These are phyloP conservation scores for Xylariomycetidae sp. DNA, from an alignment of 2,329 filamentous ascomycete genomes.

Conservation along the genomic window DNA sequence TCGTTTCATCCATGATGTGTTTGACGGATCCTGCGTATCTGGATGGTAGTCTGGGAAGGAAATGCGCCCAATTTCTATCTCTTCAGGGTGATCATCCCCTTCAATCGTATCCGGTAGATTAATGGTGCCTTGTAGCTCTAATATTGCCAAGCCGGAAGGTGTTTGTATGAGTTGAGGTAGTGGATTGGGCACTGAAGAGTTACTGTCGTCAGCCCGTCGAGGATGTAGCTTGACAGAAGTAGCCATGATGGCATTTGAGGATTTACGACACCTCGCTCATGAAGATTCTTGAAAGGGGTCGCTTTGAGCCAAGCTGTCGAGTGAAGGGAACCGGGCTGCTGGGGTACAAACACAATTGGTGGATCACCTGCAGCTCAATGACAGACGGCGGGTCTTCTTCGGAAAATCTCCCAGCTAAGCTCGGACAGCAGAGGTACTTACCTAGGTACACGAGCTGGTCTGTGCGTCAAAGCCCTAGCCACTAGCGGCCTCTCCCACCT, in stretches of 20 bases:
- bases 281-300: too few relatives aligned
- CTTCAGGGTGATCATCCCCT: constrained; percentile 24
- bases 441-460: constrained; percentile 12
- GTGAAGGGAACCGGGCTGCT: too few relatives aligned
- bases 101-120: constrained; percentile 71
- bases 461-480: constrained; percentile 24
- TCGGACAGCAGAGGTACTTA: too few relatives aligned
- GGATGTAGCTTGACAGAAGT: constrained; percentile 39
- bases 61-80: constrained; percentile 61
- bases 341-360: too few relatives aligned
- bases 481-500: too few relatives aligned
- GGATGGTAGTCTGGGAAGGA: constrained; percentile 72
- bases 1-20: constrained; percentile 80
- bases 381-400: constrained; percentile 12
- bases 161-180: constrained; percentile 83
- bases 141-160: constrained; percentile 79
- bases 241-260: constrained; percentile 15
- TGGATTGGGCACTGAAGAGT: constrained; percentile 38
- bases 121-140: constrained; percentile 90
- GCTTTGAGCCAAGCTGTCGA: too few relatives aligned
- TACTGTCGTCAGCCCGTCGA: constrained; percentile 17
- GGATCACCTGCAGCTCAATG: too few relatives aligned
- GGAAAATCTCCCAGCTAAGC: constrained; percentile 7
- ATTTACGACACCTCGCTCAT: not conserved
- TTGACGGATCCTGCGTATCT: constrained; percentile 39